Conservation (phyloP, 2,329 filamentous ascomycete genomes). For the Ceratocystis albifundus region DNA sequence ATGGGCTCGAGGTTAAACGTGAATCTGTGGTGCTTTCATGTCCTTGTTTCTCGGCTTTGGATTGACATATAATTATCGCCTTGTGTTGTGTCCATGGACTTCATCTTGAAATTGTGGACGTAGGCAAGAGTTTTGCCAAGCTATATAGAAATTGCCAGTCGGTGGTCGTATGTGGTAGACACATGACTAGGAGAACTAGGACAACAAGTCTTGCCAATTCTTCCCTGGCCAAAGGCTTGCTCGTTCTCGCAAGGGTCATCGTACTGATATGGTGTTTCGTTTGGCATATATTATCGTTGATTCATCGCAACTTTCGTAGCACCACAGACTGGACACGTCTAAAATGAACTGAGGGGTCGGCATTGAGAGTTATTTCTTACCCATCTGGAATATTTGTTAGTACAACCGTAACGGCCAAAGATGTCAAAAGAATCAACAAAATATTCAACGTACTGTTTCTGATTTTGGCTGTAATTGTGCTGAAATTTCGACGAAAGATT, state of each 20-base stretch:
- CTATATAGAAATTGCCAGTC: background rate
- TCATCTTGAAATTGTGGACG: background rate
- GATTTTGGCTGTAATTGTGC: conserved; percentile 23
- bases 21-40: conserved; percentile 7
- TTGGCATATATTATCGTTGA: conserved; percentile 5
- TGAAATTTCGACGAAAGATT: conserved; percentile 23
- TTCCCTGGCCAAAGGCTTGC: background rate
- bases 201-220: background rate
- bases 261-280: background rate
- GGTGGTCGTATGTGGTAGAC: background rate
- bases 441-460: conserved; percentile 23
- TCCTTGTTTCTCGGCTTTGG: background rate
- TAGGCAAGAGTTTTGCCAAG: background rate
- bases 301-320: conserved; percentile 12
- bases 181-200: background rate
- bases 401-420: conserved; percentile 23
- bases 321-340: conserved; percentile 14
- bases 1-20: conserved; percentile 11
- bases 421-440: conserved; percentile 18
- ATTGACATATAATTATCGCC: background rate
- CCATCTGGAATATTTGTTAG: conserved; percentile 44
- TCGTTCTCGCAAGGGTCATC: background rate
- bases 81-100: background rate
- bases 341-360: conserved; percentile 1
- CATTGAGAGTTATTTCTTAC: conserved; percentile 37